phyloP scores from a whole-genome alignment of 2,329 filamentous ascomycete species.

The Phaeosphaeria sp. region DNA sequence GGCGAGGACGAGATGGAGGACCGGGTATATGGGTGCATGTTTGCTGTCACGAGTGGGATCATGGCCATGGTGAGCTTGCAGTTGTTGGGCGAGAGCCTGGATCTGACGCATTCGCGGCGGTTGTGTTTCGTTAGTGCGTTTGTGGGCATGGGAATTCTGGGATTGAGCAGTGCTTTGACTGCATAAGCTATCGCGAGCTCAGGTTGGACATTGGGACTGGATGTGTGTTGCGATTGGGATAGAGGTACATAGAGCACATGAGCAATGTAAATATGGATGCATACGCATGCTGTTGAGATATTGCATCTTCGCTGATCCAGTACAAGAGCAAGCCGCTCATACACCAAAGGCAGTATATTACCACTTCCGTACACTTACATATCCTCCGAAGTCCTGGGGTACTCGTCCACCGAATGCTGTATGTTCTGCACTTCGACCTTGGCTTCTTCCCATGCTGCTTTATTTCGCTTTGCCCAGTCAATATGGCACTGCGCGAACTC shows the following conservation, averaged over 20 bases:
- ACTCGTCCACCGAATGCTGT: conserved; percentile 52
- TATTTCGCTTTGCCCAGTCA: conserved; percentile 90
- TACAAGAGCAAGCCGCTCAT: background rate
- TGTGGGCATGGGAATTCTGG: conserved; percentile 85
- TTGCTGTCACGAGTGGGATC: conserved; percentile 88
- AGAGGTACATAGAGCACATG: background rate
- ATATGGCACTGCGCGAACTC: conserved; percentile 92
- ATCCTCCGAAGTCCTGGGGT: conserved; percentile 22
- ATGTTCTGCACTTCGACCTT: conserved; percentile 89
- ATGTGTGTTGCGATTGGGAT: background rate
- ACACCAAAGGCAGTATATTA: background rate
- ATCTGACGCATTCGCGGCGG: conserved; percentile 78
- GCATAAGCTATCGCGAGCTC: conserved; percentile 45
- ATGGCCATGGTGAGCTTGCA: conserved; percentile 94
- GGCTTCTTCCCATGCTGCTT: conserved; percentile 92
- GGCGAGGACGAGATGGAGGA: conserved; percentile 58
- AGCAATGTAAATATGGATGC: background rate
- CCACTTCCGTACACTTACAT: conserved; percentile 16
- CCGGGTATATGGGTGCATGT: conserved; percentile 76
- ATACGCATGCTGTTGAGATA: background rate
- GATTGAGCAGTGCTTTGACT: conserved; percentile 84
- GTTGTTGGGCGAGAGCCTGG: conserved; percentile 84
- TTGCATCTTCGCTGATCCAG: background rate
- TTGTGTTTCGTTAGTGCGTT: conserved; percentile 83
- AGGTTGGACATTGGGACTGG: background rate